These are phyloP conservation scores for Aspergillus nidulans DNA, from an alignment of 495 filamentous ascomycete species.

Conservation along the genomic window DNA sequence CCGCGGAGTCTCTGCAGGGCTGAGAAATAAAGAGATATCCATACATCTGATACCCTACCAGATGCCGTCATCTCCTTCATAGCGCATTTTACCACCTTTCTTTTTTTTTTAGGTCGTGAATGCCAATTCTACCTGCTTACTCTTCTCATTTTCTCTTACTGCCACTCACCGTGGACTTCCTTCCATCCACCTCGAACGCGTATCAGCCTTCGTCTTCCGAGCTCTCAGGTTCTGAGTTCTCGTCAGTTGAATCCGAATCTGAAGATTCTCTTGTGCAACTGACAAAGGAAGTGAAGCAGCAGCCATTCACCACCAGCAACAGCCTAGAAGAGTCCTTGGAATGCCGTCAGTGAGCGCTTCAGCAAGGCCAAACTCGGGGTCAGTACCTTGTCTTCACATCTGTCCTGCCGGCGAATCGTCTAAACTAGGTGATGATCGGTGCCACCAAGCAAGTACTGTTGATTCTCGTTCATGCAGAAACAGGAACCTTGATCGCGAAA, in stretches of 20 bases:
- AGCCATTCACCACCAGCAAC: slow-evolving; percentile 12
- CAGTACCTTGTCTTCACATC: slow-evolving; percentile 21
- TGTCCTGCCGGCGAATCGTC: slow-evolving; percentile 16
- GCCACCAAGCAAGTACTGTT: slow-evolving; percentile 20
- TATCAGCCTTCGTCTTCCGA: slow-evolving; percentile 14
- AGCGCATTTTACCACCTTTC: no score
- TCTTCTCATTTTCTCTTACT: slow-evolving; percentile 12
- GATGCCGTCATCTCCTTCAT: no score
- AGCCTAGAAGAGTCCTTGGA: slow-evolving; percentile 18
- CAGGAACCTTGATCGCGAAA: slow-evolving; percentile 19
- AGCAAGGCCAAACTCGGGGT: slow-evolving; percentile 19
- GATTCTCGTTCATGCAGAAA: slow-evolving; percentile 19
- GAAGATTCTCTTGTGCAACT: slow-evolving; percentile 17
- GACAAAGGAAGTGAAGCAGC: slow-evolving; percentile 12
- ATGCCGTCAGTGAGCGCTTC: slow-evolving; percentile 15
- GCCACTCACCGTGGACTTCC: slow-evolving; percentile 13
- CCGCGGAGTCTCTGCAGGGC: no score
- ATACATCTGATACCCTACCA: no score
- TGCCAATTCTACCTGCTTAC: background rate
- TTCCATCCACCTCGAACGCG: slow-evolving; percentile 13
- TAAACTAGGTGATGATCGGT: slow-evolving; percentile 19
- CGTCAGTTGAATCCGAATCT: slow-evolving; percentile 14
- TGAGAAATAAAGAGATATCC: no score
- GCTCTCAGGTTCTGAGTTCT: slow-evolving; percentile 13
- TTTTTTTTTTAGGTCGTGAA: no score